These are phyloP conservation scores for Chlamydomonas incerta DNA, from an alignment of 139 green algal genomes.

Conservation along the genomic window DNA sequence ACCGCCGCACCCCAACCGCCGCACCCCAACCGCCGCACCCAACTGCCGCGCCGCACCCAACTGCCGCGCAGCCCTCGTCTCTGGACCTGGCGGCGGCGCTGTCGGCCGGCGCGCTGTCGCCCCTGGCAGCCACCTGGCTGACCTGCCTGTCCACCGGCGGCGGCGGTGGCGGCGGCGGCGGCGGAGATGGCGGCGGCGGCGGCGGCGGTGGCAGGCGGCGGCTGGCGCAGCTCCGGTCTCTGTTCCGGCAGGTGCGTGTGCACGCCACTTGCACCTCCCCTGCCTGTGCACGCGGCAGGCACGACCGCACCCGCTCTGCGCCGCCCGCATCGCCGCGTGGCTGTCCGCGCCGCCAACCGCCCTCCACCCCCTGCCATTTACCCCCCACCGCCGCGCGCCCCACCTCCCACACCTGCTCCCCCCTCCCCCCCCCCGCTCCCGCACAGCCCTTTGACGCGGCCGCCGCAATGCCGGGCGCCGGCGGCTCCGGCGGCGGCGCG, in stretches of 20 bases:
- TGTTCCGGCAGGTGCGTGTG: background rate
- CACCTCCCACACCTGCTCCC: too few species aligned
- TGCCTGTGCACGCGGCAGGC: too few species aligned
- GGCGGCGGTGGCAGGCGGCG: background rate
- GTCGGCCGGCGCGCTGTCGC: background rate
- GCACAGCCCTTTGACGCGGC: background rate
- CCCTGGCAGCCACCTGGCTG: slow-evolving; percentile 22
- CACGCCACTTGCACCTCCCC: too few species aligned
- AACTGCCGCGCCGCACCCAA: too few species aligned
- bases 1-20: too few species aligned
- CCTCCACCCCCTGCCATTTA: too few species aligned
- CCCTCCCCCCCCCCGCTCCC: background rate
- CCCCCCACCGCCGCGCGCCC: too few species aligned
- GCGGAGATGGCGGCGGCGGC: background rate
- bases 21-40: too few species aligned
- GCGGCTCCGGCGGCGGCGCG: background rate
- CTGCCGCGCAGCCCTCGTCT: background rate
- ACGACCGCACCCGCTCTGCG: too few species aligned
- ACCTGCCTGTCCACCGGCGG: background rate
- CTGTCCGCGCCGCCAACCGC: too few species aligned
- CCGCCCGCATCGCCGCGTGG: too few species aligned
- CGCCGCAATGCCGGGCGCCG: background rate
- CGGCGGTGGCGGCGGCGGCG: background rate
- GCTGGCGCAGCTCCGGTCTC: background rate
- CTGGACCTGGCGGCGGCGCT: background rate